Evolutionary conservation across 1,284 basidiomycete genomes (phyloP).

Genomic region (Apiotrichum gracile): DNA sequence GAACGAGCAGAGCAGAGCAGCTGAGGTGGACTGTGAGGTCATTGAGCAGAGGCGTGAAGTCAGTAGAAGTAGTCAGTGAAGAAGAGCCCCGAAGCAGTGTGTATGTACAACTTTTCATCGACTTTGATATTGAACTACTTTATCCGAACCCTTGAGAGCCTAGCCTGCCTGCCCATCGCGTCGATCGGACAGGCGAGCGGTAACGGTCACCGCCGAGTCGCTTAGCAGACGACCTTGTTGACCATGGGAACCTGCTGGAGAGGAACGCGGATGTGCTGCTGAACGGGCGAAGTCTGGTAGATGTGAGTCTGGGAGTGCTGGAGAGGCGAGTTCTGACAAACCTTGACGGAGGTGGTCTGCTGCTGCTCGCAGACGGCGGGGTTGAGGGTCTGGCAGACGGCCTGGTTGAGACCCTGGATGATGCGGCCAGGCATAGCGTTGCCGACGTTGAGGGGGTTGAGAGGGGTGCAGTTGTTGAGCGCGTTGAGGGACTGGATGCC

Average conservation of each 20-base stretch:
- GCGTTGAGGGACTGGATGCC: background rate
- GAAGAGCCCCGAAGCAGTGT: no score
- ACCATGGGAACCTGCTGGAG: background rate
- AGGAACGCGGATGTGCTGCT: background rate
- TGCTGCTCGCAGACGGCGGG: slow-evolving; percentile 1
- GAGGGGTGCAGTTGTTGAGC: no score
- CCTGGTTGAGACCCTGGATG: background rate
- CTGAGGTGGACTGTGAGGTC: no score
- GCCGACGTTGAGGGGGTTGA: background rate
- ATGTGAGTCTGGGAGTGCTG: background rate
- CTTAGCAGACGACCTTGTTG: slow-evolving; percentile 1
- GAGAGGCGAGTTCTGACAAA: background rate
- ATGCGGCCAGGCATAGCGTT: background rate
- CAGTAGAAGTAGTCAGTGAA: no score
- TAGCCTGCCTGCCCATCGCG: no score
- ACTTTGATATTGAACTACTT: no score
- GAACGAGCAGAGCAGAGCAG: background rate
- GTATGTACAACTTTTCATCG: no score
- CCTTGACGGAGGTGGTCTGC: background rate
- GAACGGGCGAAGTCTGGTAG: background rate
- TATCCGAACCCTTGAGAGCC: no score
- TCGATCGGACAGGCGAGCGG: background rate
- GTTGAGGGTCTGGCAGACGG: slow-evolving; percentile 1
- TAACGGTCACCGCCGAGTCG: background rate
- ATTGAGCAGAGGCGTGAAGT: no score